Conservation (phyloP, 2,329 filamentous ascomycete species). For the Amauroascus verrucosus region DNA sequence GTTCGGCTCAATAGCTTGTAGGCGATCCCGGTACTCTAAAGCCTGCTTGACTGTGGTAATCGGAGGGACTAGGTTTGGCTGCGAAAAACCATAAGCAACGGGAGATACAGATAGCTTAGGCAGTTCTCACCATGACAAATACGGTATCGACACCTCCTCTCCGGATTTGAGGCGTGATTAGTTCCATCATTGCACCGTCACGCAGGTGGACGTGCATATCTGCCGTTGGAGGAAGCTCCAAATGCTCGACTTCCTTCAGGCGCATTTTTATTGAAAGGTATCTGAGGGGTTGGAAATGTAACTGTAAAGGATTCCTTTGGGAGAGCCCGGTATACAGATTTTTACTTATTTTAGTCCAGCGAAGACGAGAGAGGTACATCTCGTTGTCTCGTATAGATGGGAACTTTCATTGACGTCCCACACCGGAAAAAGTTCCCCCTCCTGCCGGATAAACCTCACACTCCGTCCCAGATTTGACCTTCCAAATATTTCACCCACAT, state of each 20-base stretch:
- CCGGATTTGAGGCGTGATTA: constrained; percentile 46
- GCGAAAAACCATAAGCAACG: constrained; percentile 27
- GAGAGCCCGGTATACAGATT: background rate
- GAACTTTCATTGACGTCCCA: background rate
- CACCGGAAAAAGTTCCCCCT: constrained; percentile 4
- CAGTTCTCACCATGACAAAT: constrained; percentile 40
- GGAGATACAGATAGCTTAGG: background rate
- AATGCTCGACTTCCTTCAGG: constrained; percentile 8
- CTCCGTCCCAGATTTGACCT: background rate
- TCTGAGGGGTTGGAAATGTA: background rate
- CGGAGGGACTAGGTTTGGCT: constrained; percentile 57
- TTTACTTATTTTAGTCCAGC: background rate
- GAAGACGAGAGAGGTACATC: background rate
- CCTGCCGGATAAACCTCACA: background rate
- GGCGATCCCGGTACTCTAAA: constrained; percentile 53
- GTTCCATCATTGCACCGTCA: constrained; percentile 53
- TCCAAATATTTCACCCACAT: no score
- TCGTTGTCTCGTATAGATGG: background rate
- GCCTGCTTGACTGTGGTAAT: constrained; percentile 53
- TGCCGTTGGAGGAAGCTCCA: constrained; percentile 14
- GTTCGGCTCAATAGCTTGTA: constrained; percentile 50
- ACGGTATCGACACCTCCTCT: constrained; percentile 57
- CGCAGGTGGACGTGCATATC: constrained; percentile 51
- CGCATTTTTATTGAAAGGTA: constrained; percentile 10
- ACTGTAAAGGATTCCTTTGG: background rate